phyloP scores from a whole-genome alignment of 2,329 filamentous ascomycete species.

The Beauveria scarabaeidicola region DNA sequence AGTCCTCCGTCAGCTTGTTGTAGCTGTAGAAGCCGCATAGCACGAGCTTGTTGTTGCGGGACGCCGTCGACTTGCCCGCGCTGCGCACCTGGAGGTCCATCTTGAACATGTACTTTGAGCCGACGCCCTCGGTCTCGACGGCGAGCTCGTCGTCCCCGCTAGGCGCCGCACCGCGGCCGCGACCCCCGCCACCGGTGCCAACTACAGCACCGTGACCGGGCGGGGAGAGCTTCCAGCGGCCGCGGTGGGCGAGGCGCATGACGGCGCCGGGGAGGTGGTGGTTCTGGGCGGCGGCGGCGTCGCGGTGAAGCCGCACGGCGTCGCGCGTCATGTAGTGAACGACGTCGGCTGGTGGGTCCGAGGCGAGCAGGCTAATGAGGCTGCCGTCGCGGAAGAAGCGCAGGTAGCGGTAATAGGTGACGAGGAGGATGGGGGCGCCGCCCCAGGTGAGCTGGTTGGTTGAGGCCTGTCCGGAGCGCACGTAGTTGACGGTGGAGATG shows the following conservation, averaged over 20 bases:
- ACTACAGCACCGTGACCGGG: constrained; percentile 44
- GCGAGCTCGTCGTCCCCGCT: constrained; percentile 58
- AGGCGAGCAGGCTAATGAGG: constrained; percentile 71
- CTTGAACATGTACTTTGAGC: constrained; percentile 71
- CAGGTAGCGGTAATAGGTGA: constrained; percentile 96
- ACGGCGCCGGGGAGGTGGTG: constrained; percentile 35
- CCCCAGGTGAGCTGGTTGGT: constrained; percentile 66
- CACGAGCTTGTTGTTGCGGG: constrained; percentile 74
- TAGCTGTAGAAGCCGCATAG: constrained; percentile 93
- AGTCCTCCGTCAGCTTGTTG: constrained; percentile 82
- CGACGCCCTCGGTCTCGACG: constrained; percentile 79
- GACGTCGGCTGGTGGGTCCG: constrained; percentile 73
- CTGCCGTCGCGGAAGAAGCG: constrained; percentile 90
- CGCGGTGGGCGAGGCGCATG: constrained; percentile 60
- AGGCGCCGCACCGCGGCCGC: constrained; percentile 36
- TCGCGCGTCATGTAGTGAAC: constrained; percentile 75
- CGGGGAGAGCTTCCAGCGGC: constrained; percentile 40
- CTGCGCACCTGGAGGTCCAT: constrained; percentile 68
- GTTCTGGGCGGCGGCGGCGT: constrained; percentile 19
- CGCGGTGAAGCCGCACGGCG: constrained; percentile 44
- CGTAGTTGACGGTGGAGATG: constrained; percentile 94
- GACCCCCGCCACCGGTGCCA: constrained; percentile 54
- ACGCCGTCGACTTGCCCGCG: constrained; percentile 45
- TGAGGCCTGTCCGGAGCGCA: constrained; percentile 67
- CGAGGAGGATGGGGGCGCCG: constrained; percentile 73